Base-by-base conservation (phyloP, 106 monocot genomes). In the Chionographis japonica region DNA sequence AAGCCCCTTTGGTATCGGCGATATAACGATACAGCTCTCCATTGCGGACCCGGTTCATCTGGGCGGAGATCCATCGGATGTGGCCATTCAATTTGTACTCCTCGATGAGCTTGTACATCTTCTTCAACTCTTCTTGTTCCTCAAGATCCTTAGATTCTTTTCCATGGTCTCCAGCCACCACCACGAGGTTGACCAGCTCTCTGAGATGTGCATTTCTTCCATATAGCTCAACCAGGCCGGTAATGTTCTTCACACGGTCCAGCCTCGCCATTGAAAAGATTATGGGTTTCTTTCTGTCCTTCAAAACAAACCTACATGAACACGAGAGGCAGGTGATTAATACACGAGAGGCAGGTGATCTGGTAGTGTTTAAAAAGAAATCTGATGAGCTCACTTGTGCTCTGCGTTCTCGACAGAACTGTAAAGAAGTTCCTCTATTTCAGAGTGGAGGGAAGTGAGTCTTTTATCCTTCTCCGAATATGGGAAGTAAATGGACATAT, bases 181-280 rank as follows among this genome's bases (percentile, higher is more conserved):
- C 62, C 2, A 85, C 85, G 62, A 85, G 81, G 74, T 85, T 85
- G 18, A 81, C 85, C 15, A 81, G 63, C 56, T 85, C 81, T 42
- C 67, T 78, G 9, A 85, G 62, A 4, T 58, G 65, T 10, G 69
- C 35, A 53, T 85, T 85, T 71, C 58, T 85, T 2, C 85, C 85
- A 11, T 85, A 85, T 18, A 81, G 43, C 78, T 85, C 85, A 8
- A 85, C 85, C 54, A 85, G 52, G n/a, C 85, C 85, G 8, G 85
- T 80, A 36, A 85, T 69, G 70, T 85, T 85, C 74, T 85, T 85
- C 38, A 85, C 80, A 12, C 77, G 72, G 69, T 80, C 85, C 63
- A 85, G 71, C 65, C 85, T 79, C n/a, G 81, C 85, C 85, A 85
- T 85, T 5, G 81, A 85, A 62, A 85, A 85, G 41, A 85, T 85